Conservation (phyloP, 2,329 filamentous ascomycete genomes). For the Grosmannia serpens region DNA sequence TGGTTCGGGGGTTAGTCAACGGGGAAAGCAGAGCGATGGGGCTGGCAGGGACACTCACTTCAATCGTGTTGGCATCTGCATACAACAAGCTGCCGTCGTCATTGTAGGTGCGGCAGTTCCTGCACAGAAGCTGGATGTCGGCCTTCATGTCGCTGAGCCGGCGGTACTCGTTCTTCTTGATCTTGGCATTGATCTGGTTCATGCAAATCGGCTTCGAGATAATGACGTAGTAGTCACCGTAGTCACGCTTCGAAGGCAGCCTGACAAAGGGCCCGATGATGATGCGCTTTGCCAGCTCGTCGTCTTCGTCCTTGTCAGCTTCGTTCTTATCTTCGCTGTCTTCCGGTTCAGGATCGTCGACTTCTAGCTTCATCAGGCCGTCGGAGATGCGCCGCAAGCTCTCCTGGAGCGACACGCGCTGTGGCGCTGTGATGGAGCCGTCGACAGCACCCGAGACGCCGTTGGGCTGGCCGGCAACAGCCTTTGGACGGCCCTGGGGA, state of each 20-base stretch:
- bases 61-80: slow-evolving; percentile 83
- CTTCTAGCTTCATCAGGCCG: slow-evolving; percentile 71
- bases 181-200: slow-evolving; percentile 88
- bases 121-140: slow-evolving; percentile 76
- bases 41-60: slow-evolving; percentile 48
- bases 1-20: slow-evolving; percentile 17
- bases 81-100: slow-evolving; percentile 90
- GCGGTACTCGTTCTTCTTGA: slow-evolving; percentile 90
- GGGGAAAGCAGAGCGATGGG: not conserved
- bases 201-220: slow-evolving; percentile 91
- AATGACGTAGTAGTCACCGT: slow-evolving; percentile 89
- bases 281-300: slow-evolving; percentile 54
- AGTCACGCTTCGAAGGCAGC: slow-evolving; percentile 76
- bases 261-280: slow-evolving; percentile 94
- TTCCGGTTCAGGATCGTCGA: slow-evolving; percentile 53
- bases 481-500: slow-evolving; percentile 58
- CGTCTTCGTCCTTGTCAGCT: slow-evolving; percentile 38
- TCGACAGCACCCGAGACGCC: slow-evolving; percentile 15
- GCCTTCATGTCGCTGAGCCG: slow-evolving; percentile 67
- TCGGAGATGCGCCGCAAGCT: slow-evolving; percentile 71
- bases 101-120: slow-evolving; percentile 91
- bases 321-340: slow-evolving; percentile 34
- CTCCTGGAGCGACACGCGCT: slow-evolving; percentile 68
- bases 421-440: slow-evolving; percentile 54
- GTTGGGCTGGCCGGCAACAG: slow-evolving; percentile 24